These are phyloP conservation scores for Coemansia sp. DNA, from an alignment of 192 early-diverging fungal species.

Conservation along the genomic window DNA sequence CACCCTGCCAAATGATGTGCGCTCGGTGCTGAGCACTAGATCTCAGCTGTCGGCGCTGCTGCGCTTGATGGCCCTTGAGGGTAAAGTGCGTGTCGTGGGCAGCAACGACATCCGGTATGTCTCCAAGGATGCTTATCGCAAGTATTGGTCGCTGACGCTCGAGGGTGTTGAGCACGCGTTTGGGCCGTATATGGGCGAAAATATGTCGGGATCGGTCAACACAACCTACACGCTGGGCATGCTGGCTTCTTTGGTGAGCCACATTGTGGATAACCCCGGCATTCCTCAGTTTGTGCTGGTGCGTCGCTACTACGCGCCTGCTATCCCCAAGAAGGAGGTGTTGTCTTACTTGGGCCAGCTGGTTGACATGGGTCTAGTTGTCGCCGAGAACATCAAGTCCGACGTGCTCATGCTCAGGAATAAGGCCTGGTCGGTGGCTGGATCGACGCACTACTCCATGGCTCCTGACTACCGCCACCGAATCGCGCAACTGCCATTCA, in stretches of 20 bases:
- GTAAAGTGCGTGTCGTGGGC: slow-evolving; percentile 21
- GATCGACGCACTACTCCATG: slow-evolving; percentile 30
- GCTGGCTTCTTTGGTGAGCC: slow-evolving; percentile 26
- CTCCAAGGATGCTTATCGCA: slow-evolving; percentile 17
- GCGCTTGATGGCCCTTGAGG: slow-evolving; percentile 4
- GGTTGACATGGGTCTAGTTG: slow-evolving; percentile 20
- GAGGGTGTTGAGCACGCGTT: slow-evolving; percentile 6
- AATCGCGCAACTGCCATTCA: neutral
- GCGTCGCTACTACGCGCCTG: slow-evolving; percentile 42
- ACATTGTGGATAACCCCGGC: slow-evolving; percentile 33
- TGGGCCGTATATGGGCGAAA: slow-evolving; percentile 38
- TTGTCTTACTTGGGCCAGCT: slow-evolving; percentile 26
- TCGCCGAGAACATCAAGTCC: slow-evolving; percentile 15
- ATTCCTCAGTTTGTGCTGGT: slow-evolving; percentile 35
- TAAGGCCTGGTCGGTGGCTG: neutral
- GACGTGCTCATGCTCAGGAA: neutral
- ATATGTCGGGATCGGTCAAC: slow-evolving; percentile 28
- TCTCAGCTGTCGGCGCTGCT: slow-evolving; percentile 11
- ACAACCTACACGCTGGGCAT: slow-evolving; percentile 20
- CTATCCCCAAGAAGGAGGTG: slow-evolving; percentile 31
- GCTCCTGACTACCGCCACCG: slow-evolving; percentile 13
- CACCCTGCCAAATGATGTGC: neutral
- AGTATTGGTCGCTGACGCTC: slow-evolving; percentile 23
- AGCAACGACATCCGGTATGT: slow-evolving; percentile 45
- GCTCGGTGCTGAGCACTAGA: neutral